Evolutionary conservation across 768 basidiomycete genomes (phyloP).

Genomic region (Boletus patriciae): DNA sequence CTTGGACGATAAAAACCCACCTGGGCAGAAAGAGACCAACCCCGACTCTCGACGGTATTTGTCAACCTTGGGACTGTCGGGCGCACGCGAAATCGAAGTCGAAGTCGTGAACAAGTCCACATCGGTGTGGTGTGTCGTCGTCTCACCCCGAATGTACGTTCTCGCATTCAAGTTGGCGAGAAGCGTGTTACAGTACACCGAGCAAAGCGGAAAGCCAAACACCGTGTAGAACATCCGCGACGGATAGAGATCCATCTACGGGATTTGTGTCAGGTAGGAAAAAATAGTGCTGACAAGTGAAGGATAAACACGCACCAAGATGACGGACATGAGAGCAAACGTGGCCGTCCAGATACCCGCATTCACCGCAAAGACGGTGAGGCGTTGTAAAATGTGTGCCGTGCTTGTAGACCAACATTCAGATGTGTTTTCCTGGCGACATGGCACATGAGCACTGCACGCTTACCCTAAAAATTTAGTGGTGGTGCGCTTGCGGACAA

Average conservation of each 20-base stretch:
- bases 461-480: not conserved
- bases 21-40: not conserved
- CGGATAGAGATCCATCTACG: not conserved
- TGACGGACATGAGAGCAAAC: conserved; percentile 41
- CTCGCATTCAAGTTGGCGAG: conserved; percentile 11
- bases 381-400: conserved; percentile 5
- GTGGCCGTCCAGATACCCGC: conserved; percentile 51
- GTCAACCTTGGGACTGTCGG: too few species aligned
- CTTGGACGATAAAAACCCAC: not conserved
- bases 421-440: not conserved
- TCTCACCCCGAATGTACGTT: conserved; percentile 6
- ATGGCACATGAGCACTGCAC: too few species aligned
- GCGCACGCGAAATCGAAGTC: too few species aligned
- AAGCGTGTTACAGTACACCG: conserved; percentile 11
- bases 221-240: not conserved
- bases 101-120: not conserved
- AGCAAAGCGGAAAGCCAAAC: conserved; percentile 9
- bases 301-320: conserved; percentile 47
- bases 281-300: not conserved
- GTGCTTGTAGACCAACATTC: conserved; percentile 3
- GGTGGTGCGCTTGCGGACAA: not conserved
- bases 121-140: not conserved
- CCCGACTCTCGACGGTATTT: not conserved
- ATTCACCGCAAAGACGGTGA: conserved; percentile 6
- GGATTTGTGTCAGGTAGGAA: not conserved